Evolutionary conservation across 2,329 filamentous ascomycete genomes (phyloP), one percentile per base, ranked within the genome.

Genomic region (Macrophomina pseudophaseolina): DNA sequence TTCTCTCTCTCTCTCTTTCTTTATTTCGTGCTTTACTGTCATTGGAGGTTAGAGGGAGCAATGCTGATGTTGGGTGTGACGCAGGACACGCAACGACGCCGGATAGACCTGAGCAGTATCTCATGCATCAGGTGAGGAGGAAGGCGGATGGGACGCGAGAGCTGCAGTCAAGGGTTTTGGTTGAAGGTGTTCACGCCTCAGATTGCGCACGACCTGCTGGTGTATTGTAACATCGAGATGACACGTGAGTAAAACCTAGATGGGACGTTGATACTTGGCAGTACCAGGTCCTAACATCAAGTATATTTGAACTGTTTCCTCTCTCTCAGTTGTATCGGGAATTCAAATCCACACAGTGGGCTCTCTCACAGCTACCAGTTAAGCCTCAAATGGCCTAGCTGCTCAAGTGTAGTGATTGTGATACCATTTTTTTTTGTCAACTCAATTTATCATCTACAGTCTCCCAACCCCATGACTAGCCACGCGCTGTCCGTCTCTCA

Each of bases 151-250:
- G 56, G 6, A 48, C 40, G 12, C 42, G 30, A 16, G 56, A 60
- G 28, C n/a, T 64, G 46, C n/a, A 38, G 32, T 52, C 60, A 32
- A 44, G 46, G 5, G 42, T 64, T 23, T 23, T 52, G 32, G 28
- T 18, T 64, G 28, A 30, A n/a, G 16, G 23, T 52, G 11, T 28
- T 28, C 5, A 23, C 30, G 7, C 18, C 46, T n/a, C 46, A 64
- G 30, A 42, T 53, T 7, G 60, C 46, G 14, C 46, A 54, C 18
- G 60, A 64, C 23, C 23, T 64, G 32, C 23, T 52, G 12, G 49
- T 54, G 46, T 46, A 64, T 14, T 64, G 60, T 23, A 54, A 42
- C 18, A 44, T 64, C 4, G 60, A 64, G 60, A 64, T 64, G 60
- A 49, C 32, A 5, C 60, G 42, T 60, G 14, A 48, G 42, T 46